Evolutionary conservation across 1,284 basidiomycete species (phyloP).

Genomic region (Stygiomarasmius scandens): DNA sequence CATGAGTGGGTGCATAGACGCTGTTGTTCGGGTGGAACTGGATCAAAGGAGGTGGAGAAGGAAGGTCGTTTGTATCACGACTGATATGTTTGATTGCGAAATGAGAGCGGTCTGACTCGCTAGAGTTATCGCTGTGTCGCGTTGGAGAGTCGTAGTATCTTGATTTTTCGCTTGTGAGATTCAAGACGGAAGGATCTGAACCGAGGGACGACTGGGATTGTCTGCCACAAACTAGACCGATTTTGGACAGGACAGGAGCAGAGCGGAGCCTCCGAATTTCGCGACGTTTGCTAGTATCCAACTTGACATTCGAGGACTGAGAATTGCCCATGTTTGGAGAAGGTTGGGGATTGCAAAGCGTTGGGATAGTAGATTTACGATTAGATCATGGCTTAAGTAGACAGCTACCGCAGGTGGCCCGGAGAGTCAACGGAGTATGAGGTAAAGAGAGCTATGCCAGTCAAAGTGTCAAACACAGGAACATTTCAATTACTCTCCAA

Average conservation of each 20-base stretch:
- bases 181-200: constrained; percentile 12
- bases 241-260: constrained; percentile 32
- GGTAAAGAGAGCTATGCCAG: constrained; percentile 7
- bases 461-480: constrained; percentile 2
- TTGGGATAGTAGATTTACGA: neutral
- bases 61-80: constrained; percentile 3
- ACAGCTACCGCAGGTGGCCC: neutral
- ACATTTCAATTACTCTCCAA: neutral
- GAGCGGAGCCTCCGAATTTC: constrained; percentile 15
- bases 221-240: constrained; percentile 40
- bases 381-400: constrained; percentile 8
- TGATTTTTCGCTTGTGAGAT: constrained; percentile 22
- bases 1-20: constrained; percentile 31
- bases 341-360: neutral
- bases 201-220: constrained; percentile 30
- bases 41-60: constrained; percentile 7
- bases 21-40: constrained; percentile 14
- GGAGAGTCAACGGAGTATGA: constrained; percentile 5
- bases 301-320: constrained; percentile 13
- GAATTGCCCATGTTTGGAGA: constrained; percentile 16
- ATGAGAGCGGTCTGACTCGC: constrained; percentile 7
- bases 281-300: neutral
- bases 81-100: constrained; percentile 13
- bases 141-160: constrained; percentile 21
- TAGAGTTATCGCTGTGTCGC: constrained; percentile 22